Conservation (phyloP, 768 basidiomycete species). For the Piloderma croceum region DNA sequence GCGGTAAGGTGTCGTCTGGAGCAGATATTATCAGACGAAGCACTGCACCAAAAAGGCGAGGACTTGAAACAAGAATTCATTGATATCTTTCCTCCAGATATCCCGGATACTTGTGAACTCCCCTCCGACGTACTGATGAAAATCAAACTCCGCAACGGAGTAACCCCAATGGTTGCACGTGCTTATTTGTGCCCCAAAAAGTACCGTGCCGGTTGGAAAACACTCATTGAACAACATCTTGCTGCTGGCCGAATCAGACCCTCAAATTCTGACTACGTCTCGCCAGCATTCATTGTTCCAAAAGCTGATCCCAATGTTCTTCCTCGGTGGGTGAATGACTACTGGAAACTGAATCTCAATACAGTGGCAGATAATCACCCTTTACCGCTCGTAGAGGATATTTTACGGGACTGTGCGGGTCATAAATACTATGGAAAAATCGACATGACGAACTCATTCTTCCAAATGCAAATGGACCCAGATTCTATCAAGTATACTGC, state of each 20-base stretch:
- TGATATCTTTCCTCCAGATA: conserved; percentile 21
- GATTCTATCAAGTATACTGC: too few relatives aligned
- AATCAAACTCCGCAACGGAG: too few relatives aligned
- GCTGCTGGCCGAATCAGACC: conserved; percentile 25
- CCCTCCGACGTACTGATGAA: conserved; percentile 18
- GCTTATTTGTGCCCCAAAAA: conserved; percentile 28
- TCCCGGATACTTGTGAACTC: conserved; percentile 18
- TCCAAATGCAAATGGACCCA: too few relatives aligned
- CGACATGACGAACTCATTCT: too few relatives aligned
- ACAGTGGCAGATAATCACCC: conserved; percentile 25
- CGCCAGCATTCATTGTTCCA: too few relatives aligned
- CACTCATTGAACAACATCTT: conserved; percentile 28
- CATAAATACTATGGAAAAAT: too few relatives aligned
- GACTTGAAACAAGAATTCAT: conserved; percentile 7
- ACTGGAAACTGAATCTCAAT: conserved; percentile 25
- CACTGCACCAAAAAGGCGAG: neutral
- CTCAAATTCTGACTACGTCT: too few relatives aligned
- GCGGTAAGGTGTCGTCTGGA: neutral
- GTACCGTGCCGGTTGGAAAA: conserved; percentile 28
- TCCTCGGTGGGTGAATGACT: conserved; percentile 34
- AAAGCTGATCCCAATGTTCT: too few relatives aligned
- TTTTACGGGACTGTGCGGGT: too few relatives aligned
- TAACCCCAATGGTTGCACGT: too few relatives aligned
- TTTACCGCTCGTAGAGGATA: conserved; percentile 22
- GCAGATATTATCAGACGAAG: neutral